Conservation (phyloP, 495 filamentous ascomycete genomes). For the Glarea lozoyensis region DNA sequence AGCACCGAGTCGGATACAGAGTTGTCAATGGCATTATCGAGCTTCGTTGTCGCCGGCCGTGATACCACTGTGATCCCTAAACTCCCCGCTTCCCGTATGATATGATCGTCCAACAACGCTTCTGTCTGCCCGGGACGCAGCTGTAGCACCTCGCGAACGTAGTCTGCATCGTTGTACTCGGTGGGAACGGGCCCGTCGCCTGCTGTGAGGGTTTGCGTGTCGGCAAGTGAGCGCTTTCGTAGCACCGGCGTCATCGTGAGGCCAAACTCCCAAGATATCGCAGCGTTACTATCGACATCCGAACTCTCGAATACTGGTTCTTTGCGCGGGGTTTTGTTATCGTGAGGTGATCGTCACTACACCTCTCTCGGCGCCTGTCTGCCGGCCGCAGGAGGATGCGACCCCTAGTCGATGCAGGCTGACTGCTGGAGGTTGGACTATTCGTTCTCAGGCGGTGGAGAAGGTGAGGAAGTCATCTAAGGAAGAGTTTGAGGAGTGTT, state of each 20-base stretch:
- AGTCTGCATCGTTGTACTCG: slow-evolving; percentile 23
- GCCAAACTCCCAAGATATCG: not conserved
- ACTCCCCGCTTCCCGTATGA: slow-evolving; percentile 29
- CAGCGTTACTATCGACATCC: not conserved
- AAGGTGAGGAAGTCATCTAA: too few species aligned
- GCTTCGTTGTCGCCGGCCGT: slow-evolving; percentile 19
- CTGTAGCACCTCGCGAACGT: slow-evolving; percentile 34
- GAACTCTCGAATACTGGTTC: slow-evolving; percentile 13
- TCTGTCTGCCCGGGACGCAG: slow-evolving; percentile 28
- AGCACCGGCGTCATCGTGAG: slow-evolving; percentile 14
- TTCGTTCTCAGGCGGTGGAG: too few species aligned
- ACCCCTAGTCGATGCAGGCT: too few species aligned
- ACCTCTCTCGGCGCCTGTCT: too few species aligned
- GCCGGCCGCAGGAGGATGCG: too few species aligned
- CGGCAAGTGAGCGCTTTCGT: slow-evolving; percentile 11
- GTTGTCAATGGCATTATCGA: slow-evolving; percentile 9
- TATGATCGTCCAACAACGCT: slow-evolving; percentile 27
- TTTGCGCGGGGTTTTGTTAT: too few species aligned
- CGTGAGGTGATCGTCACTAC: too few species aligned
- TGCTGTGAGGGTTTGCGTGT: slow-evolving; percentile 8
- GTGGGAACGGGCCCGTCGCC: not conserved
- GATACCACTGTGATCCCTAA: slow-evolving; percentile 33
- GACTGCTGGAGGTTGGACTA: too few species aligned
- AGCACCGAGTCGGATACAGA: slow-evolving; percentile 27
- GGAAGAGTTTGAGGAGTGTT: too few species aligned